Conservation (phyloP, 495 filamentous ascomycete genomes). For the Tetracladium setigerum region DNA sequence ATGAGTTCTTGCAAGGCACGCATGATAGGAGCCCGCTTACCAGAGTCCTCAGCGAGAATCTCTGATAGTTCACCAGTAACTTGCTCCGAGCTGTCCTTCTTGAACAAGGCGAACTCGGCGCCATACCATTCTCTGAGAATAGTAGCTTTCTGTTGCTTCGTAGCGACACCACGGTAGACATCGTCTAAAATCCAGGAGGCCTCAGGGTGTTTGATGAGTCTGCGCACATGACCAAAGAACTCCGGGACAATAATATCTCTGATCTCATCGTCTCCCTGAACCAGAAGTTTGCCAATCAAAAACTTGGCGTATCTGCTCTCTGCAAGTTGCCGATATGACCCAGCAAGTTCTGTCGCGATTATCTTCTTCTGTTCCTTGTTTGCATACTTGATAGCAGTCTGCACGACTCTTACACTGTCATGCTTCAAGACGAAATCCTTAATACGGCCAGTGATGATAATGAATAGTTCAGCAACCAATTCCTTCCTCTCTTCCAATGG, state of each 20-base stretch:
- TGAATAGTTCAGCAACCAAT: constrained; percentile 80
- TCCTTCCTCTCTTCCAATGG: constrained; percentile 76
- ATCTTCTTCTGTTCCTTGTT: constrained; percentile 72
- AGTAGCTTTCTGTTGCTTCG: constrained; percentile 69
- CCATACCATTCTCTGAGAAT: constrained; percentile 96
- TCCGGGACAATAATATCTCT: constrained; percentile 83
- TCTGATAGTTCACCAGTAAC: constrained; percentile 49
- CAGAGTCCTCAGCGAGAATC: constrained; percentile 68
- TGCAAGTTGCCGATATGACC: constrained; percentile 73
- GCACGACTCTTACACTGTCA: constrained; percentile 88
- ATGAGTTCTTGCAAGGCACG: constrained; percentile 74
- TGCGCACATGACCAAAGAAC: constrained; percentile 87
- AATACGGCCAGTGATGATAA: constrained; percentile 80
- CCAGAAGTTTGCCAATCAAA: constrained; percentile 86
- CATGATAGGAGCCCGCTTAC: constrained; percentile 83
- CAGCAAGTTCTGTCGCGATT: constrained; percentile 83
- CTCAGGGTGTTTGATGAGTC: constrained; percentile 91
- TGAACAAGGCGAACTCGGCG: constrained; percentile 82
- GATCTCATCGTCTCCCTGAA: constrained; percentile 78
- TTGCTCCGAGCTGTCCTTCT: constrained; percentile 33
- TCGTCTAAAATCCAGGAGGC: constrained; percentile 97
- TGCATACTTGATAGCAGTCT: constrained; percentile 94
- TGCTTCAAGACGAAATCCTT: constrained; percentile 98
- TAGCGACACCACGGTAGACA: constrained; percentile 81
- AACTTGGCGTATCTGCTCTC: constrained; percentile 97